These are phyloP conservation scores for Blastobotrys parvus DNA, from an alignment of 805 yeast genomes.

Conservation along the genomic window DNA sequence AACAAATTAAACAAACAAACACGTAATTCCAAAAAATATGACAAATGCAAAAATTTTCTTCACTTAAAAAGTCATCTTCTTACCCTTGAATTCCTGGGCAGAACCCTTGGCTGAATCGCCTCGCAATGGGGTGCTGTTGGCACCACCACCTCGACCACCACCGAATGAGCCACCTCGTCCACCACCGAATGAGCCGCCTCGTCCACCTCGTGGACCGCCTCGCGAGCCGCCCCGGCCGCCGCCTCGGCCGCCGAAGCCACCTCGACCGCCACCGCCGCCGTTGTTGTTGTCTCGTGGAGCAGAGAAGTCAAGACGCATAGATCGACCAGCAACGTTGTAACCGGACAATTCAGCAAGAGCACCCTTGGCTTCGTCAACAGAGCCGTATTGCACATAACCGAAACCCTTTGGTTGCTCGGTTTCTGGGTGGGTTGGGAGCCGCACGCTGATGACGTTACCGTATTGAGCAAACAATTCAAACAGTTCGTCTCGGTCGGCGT, in stretches of 20 bases:
- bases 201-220: slow-evolving; percentile 17
- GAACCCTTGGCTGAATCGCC: slow-evolving; percentile 55
- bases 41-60: background rate
- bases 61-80: slow-evolving; percentile 28
- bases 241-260: slow-evolving; percentile 18
- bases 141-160: slow-evolving; percentile 19
- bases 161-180: slow-evolving; percentile 18
- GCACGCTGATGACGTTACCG: slow-evolving; percentile 80
- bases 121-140: slow-evolving; percentile 19
- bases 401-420: slow-evolving; percentile 99
- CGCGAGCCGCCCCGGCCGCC: slow-evolving; percentile 31
- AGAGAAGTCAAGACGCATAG: slow-evolving; percentile 91
- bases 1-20: no score
- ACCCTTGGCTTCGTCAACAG: slow-evolving; percentile 81
- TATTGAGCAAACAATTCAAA: slow-evolving; percentile 63
- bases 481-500: slow-evolving; percentile 72
- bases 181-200: slow-evolving; percentile 26
- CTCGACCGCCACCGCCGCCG: slow-evolving; percentile 34
- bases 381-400: slow-evolving; percentile 89
- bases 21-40: no score
- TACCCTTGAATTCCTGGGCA: slow-evolving; percentile 70
- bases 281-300: slow-evolving; percentile 55
- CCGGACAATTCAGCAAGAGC: slow-evolving; percentile 87
- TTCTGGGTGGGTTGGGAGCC: slow-evolving; percentile 97
- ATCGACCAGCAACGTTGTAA: slow-evolving; percentile 80